phyloP scores from a whole-genome alignment of 768 basidiomycete species.

The Pleurotus djamor region DNA sequence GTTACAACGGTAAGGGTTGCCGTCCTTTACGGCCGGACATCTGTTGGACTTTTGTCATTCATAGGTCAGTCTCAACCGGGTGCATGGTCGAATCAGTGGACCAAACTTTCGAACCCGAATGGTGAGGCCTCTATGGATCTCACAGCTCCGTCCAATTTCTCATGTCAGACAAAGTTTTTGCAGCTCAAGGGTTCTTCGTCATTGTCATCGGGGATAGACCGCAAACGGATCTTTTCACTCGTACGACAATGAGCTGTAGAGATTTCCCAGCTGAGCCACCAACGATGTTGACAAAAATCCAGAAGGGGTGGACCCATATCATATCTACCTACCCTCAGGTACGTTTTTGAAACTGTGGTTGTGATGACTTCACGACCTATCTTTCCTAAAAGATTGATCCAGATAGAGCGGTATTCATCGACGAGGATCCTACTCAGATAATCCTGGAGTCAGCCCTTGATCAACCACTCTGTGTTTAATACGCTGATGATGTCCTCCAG shows the following conservation, averaged over 20 bases:
- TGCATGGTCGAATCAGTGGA: neutral
- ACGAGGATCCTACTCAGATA: neutral
- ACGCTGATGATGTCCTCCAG: neutral
- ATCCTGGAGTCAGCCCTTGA: neutral
- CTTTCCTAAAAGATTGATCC: neutral
- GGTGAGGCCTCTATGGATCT: neutral
- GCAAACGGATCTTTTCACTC: neutral
- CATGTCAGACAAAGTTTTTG: neutral
- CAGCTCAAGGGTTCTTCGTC: conserved; percentile 1
- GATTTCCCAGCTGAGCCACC: neutral
- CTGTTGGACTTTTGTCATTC: no score
- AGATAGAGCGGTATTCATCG: neutral
- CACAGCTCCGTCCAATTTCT: neutral
- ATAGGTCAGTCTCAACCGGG: neutral
- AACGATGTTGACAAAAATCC: neutral
- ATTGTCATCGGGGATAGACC: neutral
- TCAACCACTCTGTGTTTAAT: neutral
- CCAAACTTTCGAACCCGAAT: conserved; percentile 2
- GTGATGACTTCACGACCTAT: neutral
- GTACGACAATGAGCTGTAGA: no score
- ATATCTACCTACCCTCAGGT: neutral
- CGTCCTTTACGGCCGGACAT: no score
- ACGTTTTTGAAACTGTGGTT: neutral
- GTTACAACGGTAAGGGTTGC: neutral
- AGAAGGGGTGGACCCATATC: neutral